Conservation (phyloP, 164 flowering plant species). For the Kalanchoe fedtschenkoi region DNA sequence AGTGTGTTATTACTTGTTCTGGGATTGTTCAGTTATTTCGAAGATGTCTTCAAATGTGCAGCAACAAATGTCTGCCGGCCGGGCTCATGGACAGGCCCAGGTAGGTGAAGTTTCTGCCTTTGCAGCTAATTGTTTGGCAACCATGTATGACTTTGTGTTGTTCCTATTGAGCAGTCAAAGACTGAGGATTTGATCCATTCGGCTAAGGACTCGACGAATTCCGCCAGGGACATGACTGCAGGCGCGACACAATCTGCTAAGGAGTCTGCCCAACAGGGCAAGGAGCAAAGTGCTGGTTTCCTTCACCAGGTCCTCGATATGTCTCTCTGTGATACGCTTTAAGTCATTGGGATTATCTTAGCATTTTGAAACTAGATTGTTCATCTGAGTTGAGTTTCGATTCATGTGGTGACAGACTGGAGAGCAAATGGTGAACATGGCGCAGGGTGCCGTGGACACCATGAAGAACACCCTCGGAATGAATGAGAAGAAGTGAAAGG, state of each 20-base stretch:
- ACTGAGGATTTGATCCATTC: conserved; percentile 19
- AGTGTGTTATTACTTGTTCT: not conserved
- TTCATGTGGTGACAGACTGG: not conserved
- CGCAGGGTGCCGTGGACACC: conserved; percentile 1
- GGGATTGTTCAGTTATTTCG: not conserved
- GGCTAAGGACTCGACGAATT: conserved; percentile 20
- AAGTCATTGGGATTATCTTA: not conserved
- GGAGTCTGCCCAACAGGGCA: conserved; percentile 18
- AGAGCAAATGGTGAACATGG: conserved; percentile 5
- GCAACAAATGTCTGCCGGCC: not conserved
- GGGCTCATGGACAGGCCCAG: not conserved
- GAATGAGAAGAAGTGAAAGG: not conserved
- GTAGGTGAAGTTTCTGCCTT: not conserved
- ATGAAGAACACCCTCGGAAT: conserved; percentile 1
- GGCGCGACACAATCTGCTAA: conserved; percentile 17
- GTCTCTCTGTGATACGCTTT: not conserved
- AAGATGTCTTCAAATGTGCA: not conserved
- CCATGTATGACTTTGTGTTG: not conserved
- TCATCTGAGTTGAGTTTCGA: not conserved
- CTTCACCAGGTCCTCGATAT: conserved; percentile 33
- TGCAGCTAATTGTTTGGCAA: not conserved
- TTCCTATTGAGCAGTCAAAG: conserved; percentile 17
- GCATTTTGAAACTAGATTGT: not conserved
- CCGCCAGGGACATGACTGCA: conserved; percentile 20
- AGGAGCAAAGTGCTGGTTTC: conserved; percentile 23